Base-by-base conservation (phyloP, 257 asterid species). In the Mentha longifolia region DNA sequence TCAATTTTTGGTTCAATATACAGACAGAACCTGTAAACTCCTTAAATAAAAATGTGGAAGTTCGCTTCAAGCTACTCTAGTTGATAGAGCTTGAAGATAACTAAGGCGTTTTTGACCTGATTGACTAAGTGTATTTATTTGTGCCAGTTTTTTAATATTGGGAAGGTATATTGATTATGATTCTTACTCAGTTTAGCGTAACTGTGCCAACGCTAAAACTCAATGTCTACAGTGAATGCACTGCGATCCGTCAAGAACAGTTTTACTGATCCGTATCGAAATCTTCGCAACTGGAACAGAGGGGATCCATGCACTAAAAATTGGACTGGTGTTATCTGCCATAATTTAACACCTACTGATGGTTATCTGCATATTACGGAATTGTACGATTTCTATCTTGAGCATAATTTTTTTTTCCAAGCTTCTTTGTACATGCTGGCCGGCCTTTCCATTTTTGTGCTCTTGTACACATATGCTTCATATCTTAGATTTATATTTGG, bases 291-390 rank as follows among this genome's bases (percentile, higher is more conserved):
- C 78, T 90, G 98, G 97, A 83, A 68, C 17, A 65, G 70, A 20
- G 91, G 96, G 65, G 97, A 89, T 82, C 95, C 96, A 35, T 90
- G 98, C 70, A 75, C 65, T 71, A 79, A 91, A 67, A 76, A 80
- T 47, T 88, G 97, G 97, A 82, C 89, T 2, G 95, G 94, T 65
- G 77, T 87, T 66, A 52, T 84, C 56, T 92, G 98, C 89, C 72
- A 80, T 68, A 88, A 85, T 79, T 51, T 58, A 30, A 73, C 92
- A 16, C 67, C 81, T 65, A 64, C 33, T 41, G 96, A 92, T 78
- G 86, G 84, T 33, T 85, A 81, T 77, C 77, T 87, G 75, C 98
- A 92, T 74, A 81, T 92, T 47, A 67, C 47, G 56, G 97, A 90
- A 83, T 70, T 92, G 98, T 92, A 90, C 47, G 96, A 54, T 74